Conservation (phyloP, 768 basidiomycete genomes). For the Paxillus rubicundulus region DNA sequence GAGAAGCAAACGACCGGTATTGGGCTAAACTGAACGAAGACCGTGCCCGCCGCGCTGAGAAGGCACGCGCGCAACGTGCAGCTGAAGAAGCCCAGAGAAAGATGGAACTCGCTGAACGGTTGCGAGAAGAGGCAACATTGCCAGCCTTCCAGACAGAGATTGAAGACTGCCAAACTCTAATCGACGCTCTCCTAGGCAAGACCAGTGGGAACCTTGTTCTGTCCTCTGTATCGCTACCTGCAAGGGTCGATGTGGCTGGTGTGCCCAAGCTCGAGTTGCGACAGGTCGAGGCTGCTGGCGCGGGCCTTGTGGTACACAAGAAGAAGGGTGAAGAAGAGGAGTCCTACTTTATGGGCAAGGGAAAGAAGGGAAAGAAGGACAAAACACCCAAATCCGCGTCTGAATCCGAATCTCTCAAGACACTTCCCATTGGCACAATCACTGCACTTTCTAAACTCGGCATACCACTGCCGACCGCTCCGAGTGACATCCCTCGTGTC, state of each 20-base stretch:
- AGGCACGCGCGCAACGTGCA: conserved; percentile 66
- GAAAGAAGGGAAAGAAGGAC: conserved; percentile 60
- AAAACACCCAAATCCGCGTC: conserved; percentile 39
- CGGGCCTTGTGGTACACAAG: conserved; percentile 74
- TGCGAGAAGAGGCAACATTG: conserved; percentile 85
- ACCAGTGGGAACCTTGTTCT: conserved; percentile 42
- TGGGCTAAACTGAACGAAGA: conserved; percentile 88
- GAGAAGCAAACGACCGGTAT: conserved; percentile 81
- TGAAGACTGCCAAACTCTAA: conserved; percentile 93
- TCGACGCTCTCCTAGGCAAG: conserved; percentile 80
- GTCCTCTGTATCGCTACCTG: conserved; percentile 41
- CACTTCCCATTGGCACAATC: conserved; percentile 83
- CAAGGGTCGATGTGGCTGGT: conserved; percentile 48
- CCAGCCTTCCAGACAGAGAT: conserved; percentile 93
- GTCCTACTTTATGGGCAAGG: conserved; percentile 75
- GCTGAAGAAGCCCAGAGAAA: conserved; percentile 78
- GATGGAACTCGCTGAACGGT: conserved; percentile 70
- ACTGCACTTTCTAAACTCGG: conserved; percentile 83
- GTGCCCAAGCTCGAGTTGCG: conserved; percentile 83
- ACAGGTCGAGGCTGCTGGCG: conserved; percentile 68
- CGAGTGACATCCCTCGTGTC: conserved; percentile 75
- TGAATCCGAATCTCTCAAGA: conserved; percentile 40
- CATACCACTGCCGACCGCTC: conserved; percentile 83
- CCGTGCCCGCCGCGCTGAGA: conserved; percentile 78
- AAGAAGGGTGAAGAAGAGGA: conserved; percentile 92